Evolutionary conservation across 2,329 filamentous ascomycete species (phyloP), one percentile per base, ranked within the genome.

Genomic region (Fusarium buharicum): DNA sequence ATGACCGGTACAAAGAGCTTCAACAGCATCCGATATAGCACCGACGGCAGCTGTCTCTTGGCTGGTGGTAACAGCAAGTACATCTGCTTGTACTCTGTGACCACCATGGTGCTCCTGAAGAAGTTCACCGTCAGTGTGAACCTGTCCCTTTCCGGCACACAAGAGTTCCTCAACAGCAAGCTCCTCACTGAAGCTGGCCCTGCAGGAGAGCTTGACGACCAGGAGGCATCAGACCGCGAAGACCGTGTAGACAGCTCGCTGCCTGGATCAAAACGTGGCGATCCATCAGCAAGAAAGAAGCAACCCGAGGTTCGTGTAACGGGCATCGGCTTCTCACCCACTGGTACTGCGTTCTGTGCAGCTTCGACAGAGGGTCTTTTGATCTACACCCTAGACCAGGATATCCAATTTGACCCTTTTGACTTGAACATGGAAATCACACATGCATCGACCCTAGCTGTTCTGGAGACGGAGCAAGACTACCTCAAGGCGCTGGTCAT

Each of bases 31-130:
- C 87, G 86, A 50, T 99, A 98, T 78, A 97, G 93, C 74, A 90
- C 92, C 1, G 95, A 99, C 73, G 95, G 95, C 12, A 91, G 87
- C 61, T 97, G 95, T 70, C 82, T 99, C 11, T 81, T 99, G 36
- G 95, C 94, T 1, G 93, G 87, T 43, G 95, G 95, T 28, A 97
- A 95, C 81, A 97, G 93, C 87, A 99, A 99, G 79, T 97, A 96
- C 76, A 97, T 99, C 48, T 98, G 95, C 74, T 77, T 99, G 55
- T 99, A 99, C 78, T 94, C 96, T n/a, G 92, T 96, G 28, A 88
- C 88, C 55, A 96, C 94, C 1, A 93, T 95, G 75, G 92, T 95
- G 1, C 80, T 99, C 11, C 81, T 98, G 52, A 97, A 96, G 75
- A 97, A 97, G 74, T 99, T 90, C 73, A 97, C 94, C 2, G 93